These are phyloP conservation scores for Laguncularia racemosa DNA, from an alignment of 345 rosid species.

Conservation along the genomic window DNA sequence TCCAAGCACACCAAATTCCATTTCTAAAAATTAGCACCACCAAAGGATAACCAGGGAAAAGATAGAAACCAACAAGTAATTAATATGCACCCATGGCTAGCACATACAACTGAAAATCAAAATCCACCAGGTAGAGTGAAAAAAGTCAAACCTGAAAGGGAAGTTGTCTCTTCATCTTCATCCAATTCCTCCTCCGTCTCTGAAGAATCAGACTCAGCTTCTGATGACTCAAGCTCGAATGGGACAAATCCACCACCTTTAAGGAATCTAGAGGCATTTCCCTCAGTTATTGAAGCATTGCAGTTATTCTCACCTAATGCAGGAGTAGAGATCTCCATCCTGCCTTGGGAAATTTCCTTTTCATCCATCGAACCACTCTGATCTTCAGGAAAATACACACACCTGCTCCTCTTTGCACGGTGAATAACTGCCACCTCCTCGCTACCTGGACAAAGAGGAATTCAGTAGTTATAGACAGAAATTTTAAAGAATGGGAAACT, in stretches of 20 bases:
- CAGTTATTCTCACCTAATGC: slow-evolving; percentile 31
- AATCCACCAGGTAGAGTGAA: slow-evolving; percentile 1
- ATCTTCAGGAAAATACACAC: slow-evolving; percentile 40
- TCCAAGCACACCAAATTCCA: slow-evolving; percentile 24
- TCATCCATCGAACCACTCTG: slow-evolving; percentile 40
- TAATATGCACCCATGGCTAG: background rate
- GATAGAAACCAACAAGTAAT: background rate
- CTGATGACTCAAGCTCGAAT: slow-evolving; percentile 44
- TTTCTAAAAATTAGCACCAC: slow-evolving; percentile 24
- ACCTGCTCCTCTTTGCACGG: slow-evolving; percentile 61
- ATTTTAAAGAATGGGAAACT: too few relatives aligned
- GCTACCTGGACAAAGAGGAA: slow-evolving; percentile 40
- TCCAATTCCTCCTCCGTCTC: slow-evolving; percentile 62
- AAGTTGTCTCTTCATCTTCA: slow-evolving; percentile 56
- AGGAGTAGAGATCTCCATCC: slow-evolving; percentile 34
- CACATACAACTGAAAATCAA: background rate
- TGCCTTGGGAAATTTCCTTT: slow-evolving; percentile 42
- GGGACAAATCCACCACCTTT: slow-evolving; percentile 52
- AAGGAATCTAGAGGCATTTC: slow-evolving; percentile 39
- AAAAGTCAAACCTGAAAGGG: slow-evolving; percentile 51
- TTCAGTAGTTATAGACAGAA: too few relatives aligned
- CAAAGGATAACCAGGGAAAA: slow-evolving; percentile 15
- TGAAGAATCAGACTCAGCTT: slow-evolving; percentile 59
- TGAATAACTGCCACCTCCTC: slow-evolving; percentile 34
- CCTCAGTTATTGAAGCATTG: slow-evolving; percentile 41